Base-by-base conservation (phyloP, 441 rosid genomes). In the Viola pubescens region DNA sequence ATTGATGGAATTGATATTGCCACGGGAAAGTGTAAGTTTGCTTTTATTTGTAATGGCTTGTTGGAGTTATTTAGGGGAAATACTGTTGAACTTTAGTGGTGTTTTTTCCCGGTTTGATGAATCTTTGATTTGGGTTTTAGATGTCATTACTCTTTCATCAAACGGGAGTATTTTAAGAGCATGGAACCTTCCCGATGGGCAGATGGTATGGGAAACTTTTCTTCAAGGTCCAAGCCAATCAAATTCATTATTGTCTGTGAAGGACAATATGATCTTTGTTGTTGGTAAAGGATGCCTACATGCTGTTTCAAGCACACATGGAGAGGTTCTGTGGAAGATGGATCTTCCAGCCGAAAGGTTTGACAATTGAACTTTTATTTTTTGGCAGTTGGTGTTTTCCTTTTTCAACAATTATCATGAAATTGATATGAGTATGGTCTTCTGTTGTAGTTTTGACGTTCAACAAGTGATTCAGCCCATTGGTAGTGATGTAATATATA, bases 141-240 rank as follows among this genome's bases (percentile, higher is more conserved):
- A 94, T 79, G 94, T 85, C 44, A 71, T 94, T 43, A 86, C 91
- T 54, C 94, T 94, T 73, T 89, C 96, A 55, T 84, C 91, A 4
- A 81, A 73, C 42, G 97, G 98, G 61, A 88, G 91, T 73, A 68
- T 66, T 68, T 47, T 94, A 66, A 79, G 98, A 79, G 96, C 98
- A 16, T 89, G 98, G 98, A 94, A 89, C 78, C 97, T 94, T 73
- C 97, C 97, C 58, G 97, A 89, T 79, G 98, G 98, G 50, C 98
- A 94, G 64, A 84, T 94, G 94, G 95, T 83, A 58, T 94, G 97
- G 97, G 97, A 94, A 74, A 78, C 95, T 58, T 71, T 77, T 46
- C 81, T 94, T 73, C 77, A 70, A 50, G 88, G 85, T 9, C 75
- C 83, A 14, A 76, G 71, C 65, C 67, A 65, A 65, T 86, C 96